phyloP scores from a whole-genome alignment of 1,284 basidiomycete genomes.

The Cutaneotrichosporon cutaneum region DNA sequence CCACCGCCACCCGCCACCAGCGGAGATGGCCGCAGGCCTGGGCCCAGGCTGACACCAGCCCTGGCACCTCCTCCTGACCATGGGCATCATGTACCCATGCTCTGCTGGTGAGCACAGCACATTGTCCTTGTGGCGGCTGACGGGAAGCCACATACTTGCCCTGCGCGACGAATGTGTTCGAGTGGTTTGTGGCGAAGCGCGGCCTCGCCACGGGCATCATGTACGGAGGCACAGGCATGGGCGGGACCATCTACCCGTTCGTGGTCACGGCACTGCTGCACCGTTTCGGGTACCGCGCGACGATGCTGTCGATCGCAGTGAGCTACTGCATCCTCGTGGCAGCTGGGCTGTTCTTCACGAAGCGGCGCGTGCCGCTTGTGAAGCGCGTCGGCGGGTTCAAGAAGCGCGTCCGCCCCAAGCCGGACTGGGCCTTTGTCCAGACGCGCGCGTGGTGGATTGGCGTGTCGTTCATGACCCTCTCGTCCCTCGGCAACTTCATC shows the following conservation, averaged over 20 bases:
- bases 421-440: conserved; percentile 34
- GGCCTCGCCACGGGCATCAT: conserved; percentile 50
- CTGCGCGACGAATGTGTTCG: conserved; percentile 47
- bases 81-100: conserved; percentile 48
- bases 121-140: conserved; percentile 22
- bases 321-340: conserved; percentile 35
- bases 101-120: conserved; percentile 21
- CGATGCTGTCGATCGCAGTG: conserved; percentile 43
- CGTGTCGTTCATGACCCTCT: not conserved
- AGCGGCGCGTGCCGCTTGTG: conserved; percentile 41
- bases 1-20: not conserved
- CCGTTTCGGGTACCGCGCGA: conserved; percentile 46
- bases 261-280: conserved; percentile 42
- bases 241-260: conserved; percentile 49
- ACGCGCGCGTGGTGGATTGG: not conserved
- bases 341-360: conserved; percentile 41
- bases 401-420: conserved; percentile 5
- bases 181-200: conserved; percentile 47
- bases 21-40: not conserved
- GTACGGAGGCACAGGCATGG: conserved; percentile 48
- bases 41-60: conserved; percentile 32
- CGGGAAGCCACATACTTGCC: conserved; percentile 40
- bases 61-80: conserved; percentile 49
- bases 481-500: conserved; percentile 45
- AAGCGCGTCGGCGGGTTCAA: not conserved